These are phyloP conservation scores for Quercus tomentella DNA, from an alignment of 331 rosid species.

Conservation along the genomic window DNA sequence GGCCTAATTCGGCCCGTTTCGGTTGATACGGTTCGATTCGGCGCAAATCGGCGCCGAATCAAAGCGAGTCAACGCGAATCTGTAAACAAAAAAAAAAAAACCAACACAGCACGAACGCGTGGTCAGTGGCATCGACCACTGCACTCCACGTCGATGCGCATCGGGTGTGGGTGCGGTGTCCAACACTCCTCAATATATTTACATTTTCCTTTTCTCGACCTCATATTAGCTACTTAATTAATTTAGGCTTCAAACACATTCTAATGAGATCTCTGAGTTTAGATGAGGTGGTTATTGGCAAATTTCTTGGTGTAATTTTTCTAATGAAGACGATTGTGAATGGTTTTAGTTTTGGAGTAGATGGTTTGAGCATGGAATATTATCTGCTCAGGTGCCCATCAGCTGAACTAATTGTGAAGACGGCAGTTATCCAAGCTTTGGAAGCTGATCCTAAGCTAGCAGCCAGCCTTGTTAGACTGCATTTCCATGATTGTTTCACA, in stretches of 20 bases:
- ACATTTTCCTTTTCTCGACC: neutral
- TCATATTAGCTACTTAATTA: neutral
- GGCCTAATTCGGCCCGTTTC: too few relatives aligned
- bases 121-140: too few relatives aligned
- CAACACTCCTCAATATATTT: slow-evolving; percentile 31
- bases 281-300: slow-evolving; percentile 28
- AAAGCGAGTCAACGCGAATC: too few relatives aligned
- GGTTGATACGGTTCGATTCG: too few relatives aligned
- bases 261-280: slow-evolving; percentile 5
- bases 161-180: neutral
- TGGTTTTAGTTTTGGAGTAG: slow-evolving; percentile 26
- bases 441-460: slow-evolving; percentile 71
- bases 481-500: slow-evolving; percentile 84
- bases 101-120: accelerated
- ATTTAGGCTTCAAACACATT: too few relatives aligned
- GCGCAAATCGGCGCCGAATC: too few relatives aligned
- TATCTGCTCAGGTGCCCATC: slow-evolving; percentile 64
- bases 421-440: slow-evolving; percentile 48
- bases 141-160: too few relatives aligned
- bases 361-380: slow-evolving; percentile 55
- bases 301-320: slow-evolving; percentile 23
- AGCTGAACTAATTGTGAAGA: slow-evolving; percentile 45
- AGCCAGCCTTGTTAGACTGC: slow-evolving; percentile 73
- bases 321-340: slow-evolving; percentile 24
- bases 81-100: too few relatives aligned